Evolutionary conservation across 257 asterid genomes (phyloP), one percentile per base, ranked within the genome.

Genomic region (Solanum pimpinellifolium): DNA sequence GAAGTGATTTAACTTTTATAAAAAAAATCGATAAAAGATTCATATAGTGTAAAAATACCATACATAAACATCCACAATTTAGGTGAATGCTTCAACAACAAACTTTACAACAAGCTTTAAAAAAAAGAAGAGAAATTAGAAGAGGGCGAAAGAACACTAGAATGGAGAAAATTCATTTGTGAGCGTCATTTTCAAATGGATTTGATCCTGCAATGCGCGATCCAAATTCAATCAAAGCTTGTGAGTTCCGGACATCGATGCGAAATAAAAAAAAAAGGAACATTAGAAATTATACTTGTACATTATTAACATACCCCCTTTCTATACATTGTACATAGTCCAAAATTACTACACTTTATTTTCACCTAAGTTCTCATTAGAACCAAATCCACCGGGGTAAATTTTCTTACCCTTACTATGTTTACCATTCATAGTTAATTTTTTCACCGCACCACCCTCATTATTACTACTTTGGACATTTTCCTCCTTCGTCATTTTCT

Each of bases 331-430:
- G 82, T 74, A 31, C 47, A 39, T 2, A 23, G 31, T 42, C 33
- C 11, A 23, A 66, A 74, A 39, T 39, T 75, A 11, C 29, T 39
- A 39, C 14, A 33, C 44, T 76, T 42, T 11, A 37, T 60, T 31
- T 84, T 59, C 59, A 84, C 41, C 33, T 13, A 59, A 21, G 18
- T 39, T 84, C 33, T 80, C 80, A 88, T 68, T 86, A 90, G 65
- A 60, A 86, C 31, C 85, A 27, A 87, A 37, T 13, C 69, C 86
- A n/a, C 89, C 72, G 7, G 93, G 94, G 83, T 91, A 86, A 88
- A 92, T 85, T 89, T 90, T 91, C 35, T 88, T 91, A 85, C 80
- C 84, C 65, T 83, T 87, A 12, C 62, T 66, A 60, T 46, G 31
- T 83, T 89, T 91, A 77, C 81, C 56, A 23, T 89, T 87, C n/a